Percentiles rank a stretch among this genome's conserved stretches.
These are phyloP conservation scores for Liquidambar formosana DNA, from an alignment of 164 flowering plant genomes.

Conservation along the genomic window DNA sequence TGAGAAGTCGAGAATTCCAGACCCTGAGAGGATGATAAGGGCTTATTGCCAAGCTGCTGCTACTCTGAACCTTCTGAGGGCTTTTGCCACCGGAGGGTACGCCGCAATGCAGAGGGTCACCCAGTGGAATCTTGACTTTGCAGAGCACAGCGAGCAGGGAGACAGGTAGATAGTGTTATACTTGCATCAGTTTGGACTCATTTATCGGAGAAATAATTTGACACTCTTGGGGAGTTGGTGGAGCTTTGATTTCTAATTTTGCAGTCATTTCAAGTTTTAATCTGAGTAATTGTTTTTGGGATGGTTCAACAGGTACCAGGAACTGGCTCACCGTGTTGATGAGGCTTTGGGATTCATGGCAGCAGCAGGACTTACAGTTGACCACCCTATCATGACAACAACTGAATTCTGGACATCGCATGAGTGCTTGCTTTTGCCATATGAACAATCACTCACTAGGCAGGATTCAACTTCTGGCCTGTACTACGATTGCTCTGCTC, in stretches of 20 bases:
- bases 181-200: background rate
- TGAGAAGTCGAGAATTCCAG: constrained; percentile 48
- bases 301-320: constrained; percentile 35
- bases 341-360: constrained; percentile 52
- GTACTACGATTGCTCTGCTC: constrained; percentile 54
- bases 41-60: constrained; percentile 46
- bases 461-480: constrained; percentile 48
- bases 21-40: constrained; percentile 44
- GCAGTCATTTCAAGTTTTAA: background rate
- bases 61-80: constrained; percentile 43
- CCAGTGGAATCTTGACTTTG: constrained; percentile 55
- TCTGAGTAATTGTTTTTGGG: background rate
- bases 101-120: constrained; percentile 54
- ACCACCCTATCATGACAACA: constrained; percentile 49
- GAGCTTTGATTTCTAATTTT: background rate
- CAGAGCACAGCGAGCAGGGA: constrained; percentile 47
- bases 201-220: background rate
- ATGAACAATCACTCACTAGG: constrained; percentile 48
- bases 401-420: constrained; percentile 58
- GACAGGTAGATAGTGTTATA: constrained; percentile 34
- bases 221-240: background rate
- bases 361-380: constrained; percentile 46
- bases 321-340: constrained; percentile 41
- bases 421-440: constrained; percentile 47
- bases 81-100: constrained; percentile 53